Evolutionary conservation across 805 yeast genomes (phyloP), one percentile per base, ranked within the genome.

Genomic region (Lachancea sp.): DNA sequence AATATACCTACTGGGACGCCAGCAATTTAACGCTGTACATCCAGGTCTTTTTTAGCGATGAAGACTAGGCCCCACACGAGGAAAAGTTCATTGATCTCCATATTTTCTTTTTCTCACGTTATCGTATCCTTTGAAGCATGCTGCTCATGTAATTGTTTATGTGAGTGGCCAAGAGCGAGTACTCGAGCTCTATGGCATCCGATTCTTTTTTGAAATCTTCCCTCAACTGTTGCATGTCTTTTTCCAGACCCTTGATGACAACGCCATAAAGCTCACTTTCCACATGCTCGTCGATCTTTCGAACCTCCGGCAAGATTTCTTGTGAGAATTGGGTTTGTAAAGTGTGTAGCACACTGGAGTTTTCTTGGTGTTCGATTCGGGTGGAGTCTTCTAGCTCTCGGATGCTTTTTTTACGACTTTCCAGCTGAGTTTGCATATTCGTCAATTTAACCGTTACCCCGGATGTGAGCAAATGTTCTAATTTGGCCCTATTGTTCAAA

Each of bases 1-100:
- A 53, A 29, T 85, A 89, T 84, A 78, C 82, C 56, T 74, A 71
- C 59, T 89, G 85, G 82, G 95, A 89, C 60, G 60, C 58, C 7
- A 95, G 85, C 55, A 69, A 80, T 1, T 74, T 75, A 48, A 82
- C 77, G 49, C 85, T 78, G 54, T 85, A 78, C 56, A 55, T 89
- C 13, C 97, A 89, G 62, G 59, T 88, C 38, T 71, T 85, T 52
- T 88, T 77, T 51, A 33, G 30, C 20, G 32, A 40, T 30, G 25
- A 22, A 8, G 25, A 22, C 8, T 22, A 22, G 25, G 25, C 4
- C 8, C n/a, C n/a, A n/a, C n/a, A n/a, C n/a, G n/a, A n/a, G n/a
- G n/a, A n/a, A n/a, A n/a, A n/a, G n/a, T n/a, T n/a, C n/a, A n/a
- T n/a, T n/a, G n/a, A n/a, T n/a, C n/a, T n/a, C n/a, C n/a, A n/a